These are phyloP conservation scores for Penicillium ochrochloron DNA, from an alignment of 495 filamentous ascomycete species.

Conservation along the genomic window DNA sequence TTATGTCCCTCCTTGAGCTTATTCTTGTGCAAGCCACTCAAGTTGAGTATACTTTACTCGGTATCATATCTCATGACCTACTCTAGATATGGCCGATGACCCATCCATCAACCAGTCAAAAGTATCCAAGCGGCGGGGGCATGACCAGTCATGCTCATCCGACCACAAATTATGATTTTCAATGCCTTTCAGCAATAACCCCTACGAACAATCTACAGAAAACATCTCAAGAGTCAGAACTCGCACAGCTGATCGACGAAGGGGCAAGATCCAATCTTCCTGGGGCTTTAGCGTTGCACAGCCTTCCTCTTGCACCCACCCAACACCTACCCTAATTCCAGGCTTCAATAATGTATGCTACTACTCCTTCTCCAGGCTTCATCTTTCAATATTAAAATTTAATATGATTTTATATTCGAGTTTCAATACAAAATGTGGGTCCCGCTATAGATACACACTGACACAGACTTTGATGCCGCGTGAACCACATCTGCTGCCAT, in stretches of 20 bases:
- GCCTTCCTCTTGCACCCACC: constrained; percentile 4
- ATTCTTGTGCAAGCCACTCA: background rate
- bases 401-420: background rate
- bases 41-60: background rate
- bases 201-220: background rate
- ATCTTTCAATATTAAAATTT: background rate
- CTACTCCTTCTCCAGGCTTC: background rate
- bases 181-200: background rate
- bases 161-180: background rate
- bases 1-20: background rate
- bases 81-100: background rate
- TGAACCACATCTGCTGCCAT: background rate
- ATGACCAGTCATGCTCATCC: constrained; percentile 1
- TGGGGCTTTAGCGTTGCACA: constrained; percentile 15
- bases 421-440: background rate
- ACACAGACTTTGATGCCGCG: background rate
- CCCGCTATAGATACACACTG: background rate
- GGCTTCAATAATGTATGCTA: background rate
- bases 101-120: background rate
- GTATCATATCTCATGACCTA: background rate
- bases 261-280: constrained; percentile 8
- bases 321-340: background rate
- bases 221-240: background rate
- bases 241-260: constrained; percentile 6
- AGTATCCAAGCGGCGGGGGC: background rate